Evolutionary conservation across 148 eudicot genomes (phyloP).

Genomic region (Vaccinium vitisidaea): DNA sequence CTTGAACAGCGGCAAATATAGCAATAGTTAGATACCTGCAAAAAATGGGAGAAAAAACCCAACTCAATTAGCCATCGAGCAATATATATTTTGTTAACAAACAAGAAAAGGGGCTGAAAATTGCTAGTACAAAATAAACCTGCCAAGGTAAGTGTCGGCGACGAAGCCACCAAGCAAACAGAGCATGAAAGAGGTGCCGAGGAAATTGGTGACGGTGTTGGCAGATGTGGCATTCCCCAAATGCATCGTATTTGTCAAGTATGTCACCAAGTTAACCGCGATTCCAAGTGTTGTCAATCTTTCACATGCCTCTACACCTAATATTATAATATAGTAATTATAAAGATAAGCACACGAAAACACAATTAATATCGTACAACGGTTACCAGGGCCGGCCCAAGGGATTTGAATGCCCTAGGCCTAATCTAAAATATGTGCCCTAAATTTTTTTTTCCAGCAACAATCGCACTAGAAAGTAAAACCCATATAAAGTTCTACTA

Average conservation of each 20-base stretch:
- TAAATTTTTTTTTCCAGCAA: too few relatives aligned
- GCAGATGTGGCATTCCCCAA: conserved; percentile 79
- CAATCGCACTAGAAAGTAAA: too few relatives aligned
- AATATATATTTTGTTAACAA: not conserved
- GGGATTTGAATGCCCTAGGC: too few relatives aligned
- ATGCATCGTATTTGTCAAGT: conserved; percentile 86
- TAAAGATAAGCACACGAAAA: too few relatives aligned
- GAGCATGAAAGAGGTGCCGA: conserved; percentile 93
- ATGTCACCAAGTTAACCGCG: conserved; percentile 82
- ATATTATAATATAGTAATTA: not conserved
- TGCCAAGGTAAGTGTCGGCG: conserved; percentile 82
- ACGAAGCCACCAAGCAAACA: conserved; percentile 84
- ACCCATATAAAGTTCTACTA: too few relatives aligned
- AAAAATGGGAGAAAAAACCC: not conserved
- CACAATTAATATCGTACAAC: too few relatives aligned
- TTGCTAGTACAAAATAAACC: conserved; percentile 27
- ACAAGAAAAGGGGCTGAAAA: not conserved
- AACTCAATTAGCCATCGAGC: not conserved
- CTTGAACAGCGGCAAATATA: conserved; percentile 83
- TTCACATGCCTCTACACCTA: conserved; percentile 78
- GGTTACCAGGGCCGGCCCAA: too few relatives aligned
- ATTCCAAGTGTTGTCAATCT: conserved; percentile 83
- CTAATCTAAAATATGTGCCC: too few relatives aligned
- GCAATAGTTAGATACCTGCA: conserved; percentile 79
- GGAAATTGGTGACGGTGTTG: conserved; percentile 81